Evolutionary conservation across 148 eudicot genomes (phyloP).

Genomic region (Amaranthus cruentus): DNA sequence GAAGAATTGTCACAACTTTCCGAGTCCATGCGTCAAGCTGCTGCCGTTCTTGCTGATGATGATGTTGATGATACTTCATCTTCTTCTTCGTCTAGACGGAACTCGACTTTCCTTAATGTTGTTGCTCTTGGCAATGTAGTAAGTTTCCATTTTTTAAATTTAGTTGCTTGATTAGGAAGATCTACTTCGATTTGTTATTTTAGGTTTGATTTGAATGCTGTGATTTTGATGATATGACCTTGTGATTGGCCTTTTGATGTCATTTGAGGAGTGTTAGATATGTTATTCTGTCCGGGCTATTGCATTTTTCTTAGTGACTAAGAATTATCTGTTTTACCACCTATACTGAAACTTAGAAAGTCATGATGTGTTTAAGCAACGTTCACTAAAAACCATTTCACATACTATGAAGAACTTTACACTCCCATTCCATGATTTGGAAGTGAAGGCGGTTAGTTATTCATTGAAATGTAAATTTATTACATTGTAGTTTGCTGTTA

Average conservation of each 20-base stretch:
- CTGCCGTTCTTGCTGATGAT: slow-evolving; percentile 84
- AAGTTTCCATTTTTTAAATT: slow-evolving; percentile 19
- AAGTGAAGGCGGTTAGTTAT: not conserved
- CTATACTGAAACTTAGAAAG: not conserved
- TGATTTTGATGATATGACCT: slow-evolving; percentile 8
- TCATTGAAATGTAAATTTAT: no score
- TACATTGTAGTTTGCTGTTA: no score
- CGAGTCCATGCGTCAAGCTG: slow-evolving; percentile 85
- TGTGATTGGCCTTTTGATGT: not conserved
- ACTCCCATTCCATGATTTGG: not conserved
- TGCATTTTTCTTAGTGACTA: not conserved
- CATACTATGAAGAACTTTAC: not conserved
- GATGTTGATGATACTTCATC: slow-evolving; percentile 60
- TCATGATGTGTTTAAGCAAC: not conserved
- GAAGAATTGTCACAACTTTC: slow-evolving; percentile 80
- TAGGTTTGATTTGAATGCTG: slow-evolving; percentile 3
- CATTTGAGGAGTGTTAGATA: not conserved
- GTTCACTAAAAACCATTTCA: no score
- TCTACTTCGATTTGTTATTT: slow-evolving; percentile 18
- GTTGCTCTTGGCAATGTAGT: slow-evolving; percentile 94
- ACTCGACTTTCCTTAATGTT: slow-evolving; percentile 77
- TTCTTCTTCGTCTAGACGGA: slow-evolving; percentile 48
- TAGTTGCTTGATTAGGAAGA: not conserved
- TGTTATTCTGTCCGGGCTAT: not conserved
- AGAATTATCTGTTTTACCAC: not conserved